Conservation (phyloP, 23 red algal genomes). For the Pyropia haitanensis region DNA sequence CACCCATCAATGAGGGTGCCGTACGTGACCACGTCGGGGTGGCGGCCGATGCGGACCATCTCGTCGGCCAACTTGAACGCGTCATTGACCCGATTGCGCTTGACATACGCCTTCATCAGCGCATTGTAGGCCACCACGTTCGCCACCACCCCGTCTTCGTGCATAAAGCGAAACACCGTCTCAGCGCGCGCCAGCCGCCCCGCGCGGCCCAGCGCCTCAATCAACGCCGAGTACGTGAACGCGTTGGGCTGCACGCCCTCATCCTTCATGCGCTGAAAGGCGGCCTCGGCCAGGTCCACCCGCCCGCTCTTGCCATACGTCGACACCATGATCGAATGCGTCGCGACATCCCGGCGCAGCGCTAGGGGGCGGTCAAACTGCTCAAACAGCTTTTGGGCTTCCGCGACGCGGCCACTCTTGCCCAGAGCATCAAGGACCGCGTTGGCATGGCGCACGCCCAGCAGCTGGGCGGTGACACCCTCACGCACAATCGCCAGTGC, state of each 20-base stretch:
- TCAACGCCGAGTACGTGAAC: slow-evolving; percentile 87
- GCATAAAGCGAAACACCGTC: slow-evolving; percentile 49
- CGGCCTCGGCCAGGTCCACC: slow-evolving; percentile 29
- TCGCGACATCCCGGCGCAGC: slow-evolving; percentile 51
- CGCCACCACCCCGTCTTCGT: slow-evolving; percentile 32
- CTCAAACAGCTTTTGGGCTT: slow-evolving; percentile 41
- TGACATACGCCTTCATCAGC: slow-evolving; percentile 82
- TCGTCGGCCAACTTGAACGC: slow-evolving; percentile 64
- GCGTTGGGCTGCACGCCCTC: slow-evolving; percentile 68
- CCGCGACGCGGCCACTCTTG: slow-evolving; percentile 52
- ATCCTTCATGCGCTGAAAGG: slow-evolving; percentile 40
- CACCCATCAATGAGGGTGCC: slow-evolving; percentile 95
- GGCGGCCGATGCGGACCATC: slow-evolving; percentile 41
- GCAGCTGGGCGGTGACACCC: background rate
- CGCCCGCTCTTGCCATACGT: slow-evolving; percentile 59
- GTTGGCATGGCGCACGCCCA: slow-evolving; percentile 52
- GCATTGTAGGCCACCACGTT: slow-evolving; percentile 98
- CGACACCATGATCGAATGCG: slow-evolving; percentile 74
- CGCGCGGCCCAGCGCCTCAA: slow-evolving; percentile 71
- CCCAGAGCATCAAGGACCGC: slow-evolving; percentile 49
- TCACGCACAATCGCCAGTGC: slow-evolving; percentile 25
- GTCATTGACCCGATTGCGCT: slow-evolving; percentile 41
- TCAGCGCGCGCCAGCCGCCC: slow-evolving; percentile 53
- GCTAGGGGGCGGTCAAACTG: slow-evolving; percentile 15
- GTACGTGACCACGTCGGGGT: slow-evolving; percentile 94